These are phyloP conservation scores for Psophocarpus tetragonolobus DNA, from an alignment of 306 rosid species.

Conservation along the genomic window DNA sequence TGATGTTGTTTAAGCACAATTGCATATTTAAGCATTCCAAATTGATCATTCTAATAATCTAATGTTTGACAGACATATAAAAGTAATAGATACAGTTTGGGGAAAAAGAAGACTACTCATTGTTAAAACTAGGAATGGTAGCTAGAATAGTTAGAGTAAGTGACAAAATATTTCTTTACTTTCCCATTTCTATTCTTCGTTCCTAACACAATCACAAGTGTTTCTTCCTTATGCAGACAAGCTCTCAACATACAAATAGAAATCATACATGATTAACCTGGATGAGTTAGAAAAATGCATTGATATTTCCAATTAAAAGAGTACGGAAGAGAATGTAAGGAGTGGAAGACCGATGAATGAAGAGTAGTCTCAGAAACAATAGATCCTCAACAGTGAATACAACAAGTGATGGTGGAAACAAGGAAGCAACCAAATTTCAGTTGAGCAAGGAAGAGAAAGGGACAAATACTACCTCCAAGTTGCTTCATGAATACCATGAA, in stretches of 20 bases:
- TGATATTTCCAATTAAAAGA: no score
- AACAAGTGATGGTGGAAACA: no score
- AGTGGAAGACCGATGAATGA: no score
- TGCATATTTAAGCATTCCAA: not conserved
- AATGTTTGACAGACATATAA: not conserved
- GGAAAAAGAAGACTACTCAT: not conserved
- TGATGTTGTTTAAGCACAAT: not conserved
- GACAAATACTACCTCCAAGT: no score
- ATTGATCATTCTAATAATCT: conserved; percentile 22
- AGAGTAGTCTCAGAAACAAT: no score
- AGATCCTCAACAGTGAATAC: no score
- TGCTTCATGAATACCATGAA: no score
- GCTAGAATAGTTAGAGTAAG: not conserved
- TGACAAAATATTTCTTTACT: not conserved
- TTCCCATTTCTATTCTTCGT: not conserved
- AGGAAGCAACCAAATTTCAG: no score
- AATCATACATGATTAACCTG: no score
- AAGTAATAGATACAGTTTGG: not conserved
- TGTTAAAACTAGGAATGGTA: not conserved
- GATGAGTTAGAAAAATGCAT: no score
- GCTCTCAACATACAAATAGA: not conserved
- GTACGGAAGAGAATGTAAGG: no score
- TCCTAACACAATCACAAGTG: not conserved
- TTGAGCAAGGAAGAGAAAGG: no score
- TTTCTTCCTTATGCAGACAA: not conserved